phyloP scores from a whole-genome alignment of 2,329 filamentous ascomycete genomes.

The Venturia asperata region DNA sequence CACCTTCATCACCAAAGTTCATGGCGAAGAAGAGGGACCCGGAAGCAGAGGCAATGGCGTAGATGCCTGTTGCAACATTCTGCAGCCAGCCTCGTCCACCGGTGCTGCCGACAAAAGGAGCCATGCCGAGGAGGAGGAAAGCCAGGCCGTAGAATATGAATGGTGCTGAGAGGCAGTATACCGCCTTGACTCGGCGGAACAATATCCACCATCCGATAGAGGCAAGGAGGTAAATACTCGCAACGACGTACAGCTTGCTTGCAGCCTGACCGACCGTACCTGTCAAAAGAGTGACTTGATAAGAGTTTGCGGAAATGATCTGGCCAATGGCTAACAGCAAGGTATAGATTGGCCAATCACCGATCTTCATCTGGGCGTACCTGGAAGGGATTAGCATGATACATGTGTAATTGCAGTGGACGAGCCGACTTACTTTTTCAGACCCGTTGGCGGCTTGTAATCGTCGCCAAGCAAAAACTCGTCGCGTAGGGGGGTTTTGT shows the following conservation, averaged over 20 bases:
- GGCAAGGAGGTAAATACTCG: conserved; percentile 51
- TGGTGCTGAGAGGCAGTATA: conserved; percentile 52
- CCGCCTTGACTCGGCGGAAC: conserved; percentile 52
- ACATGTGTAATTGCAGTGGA: not conserved
- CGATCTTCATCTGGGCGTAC: conserved; percentile 40
- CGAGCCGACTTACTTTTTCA: conserved; percentile 23
- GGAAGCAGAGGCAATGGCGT: conserved; percentile 55
- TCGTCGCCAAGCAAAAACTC: conserved; percentile 24
- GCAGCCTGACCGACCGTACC: conserved; percentile 55
- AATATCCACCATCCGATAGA: conserved; percentile 57
- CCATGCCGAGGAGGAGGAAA: conserved; percentile 56
- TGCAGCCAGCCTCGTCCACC: conserved; percentile 47
- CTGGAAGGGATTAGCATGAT: not conserved
- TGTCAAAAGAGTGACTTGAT: conserved; percentile 61
- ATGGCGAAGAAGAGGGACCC: conserved; percentile 60
- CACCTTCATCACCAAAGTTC: conserved; percentile 59
- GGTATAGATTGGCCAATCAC: conserved; percentile 59
- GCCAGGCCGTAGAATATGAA: conserved; percentile 57
- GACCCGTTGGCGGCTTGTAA: conserved; percentile 24
- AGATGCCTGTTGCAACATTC: conserved; percentile 54
- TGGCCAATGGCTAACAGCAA: conserved; percentile 56
- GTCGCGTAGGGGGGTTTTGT: conserved; percentile 14
- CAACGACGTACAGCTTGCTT: conserved; percentile 53
- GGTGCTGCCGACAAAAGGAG: conserved; percentile 45
- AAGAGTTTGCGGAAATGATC: conserved; percentile 59